Evolutionary conservation across 164 flowering plant species (phyloP).

Genomic region (Euptelea pleiosperma): DNA sequence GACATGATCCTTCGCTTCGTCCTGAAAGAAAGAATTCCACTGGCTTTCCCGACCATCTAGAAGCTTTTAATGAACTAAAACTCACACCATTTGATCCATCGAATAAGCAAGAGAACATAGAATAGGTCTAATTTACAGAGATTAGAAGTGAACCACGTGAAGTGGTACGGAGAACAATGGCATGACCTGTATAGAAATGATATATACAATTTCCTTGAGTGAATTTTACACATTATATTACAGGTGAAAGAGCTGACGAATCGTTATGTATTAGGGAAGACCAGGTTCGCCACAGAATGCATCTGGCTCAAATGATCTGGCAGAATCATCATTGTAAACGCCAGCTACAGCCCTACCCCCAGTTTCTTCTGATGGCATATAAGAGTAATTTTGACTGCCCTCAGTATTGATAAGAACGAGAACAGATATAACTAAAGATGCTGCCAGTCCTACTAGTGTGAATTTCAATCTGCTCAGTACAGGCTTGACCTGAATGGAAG

Average conservation of each 20-base stretch:
- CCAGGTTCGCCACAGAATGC: conserved; percentile 80
- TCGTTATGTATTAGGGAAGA: conserved; percentile 14
- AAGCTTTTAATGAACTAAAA: no score
- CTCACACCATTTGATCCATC: no score
- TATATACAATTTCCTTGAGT: no score
- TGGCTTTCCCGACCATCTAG: no score
- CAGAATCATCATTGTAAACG: conserved; percentile 79
- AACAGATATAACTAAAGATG: conserved; percentile 44
- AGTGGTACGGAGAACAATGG: no score
- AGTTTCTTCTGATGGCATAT: conserved; percentile 25
- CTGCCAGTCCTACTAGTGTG: conserved; percentile 63
- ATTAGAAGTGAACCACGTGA: not conserved
- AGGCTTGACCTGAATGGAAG: conserved; percentile 73
- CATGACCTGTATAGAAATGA: no score
- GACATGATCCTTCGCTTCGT: no score
- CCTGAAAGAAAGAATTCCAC: no score
- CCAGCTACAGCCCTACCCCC: conserved; percentile 60
- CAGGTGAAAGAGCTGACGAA: not conserved
- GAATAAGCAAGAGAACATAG: no score
- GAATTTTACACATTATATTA: not conserved
- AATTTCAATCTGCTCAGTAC: conserved; percentile 70
- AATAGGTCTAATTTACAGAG: not conserved
- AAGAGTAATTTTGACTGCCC: conserved; percentile 25
- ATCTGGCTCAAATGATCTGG: conserved; percentile 86
- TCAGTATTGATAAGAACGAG: conserved; percentile 49